Evolutionary conservation across 1,284 basidiomycete species (phyloP), one percentile per base, ranked within the genome.

Genomic region (Fomitiporia mediterranea): DNA sequence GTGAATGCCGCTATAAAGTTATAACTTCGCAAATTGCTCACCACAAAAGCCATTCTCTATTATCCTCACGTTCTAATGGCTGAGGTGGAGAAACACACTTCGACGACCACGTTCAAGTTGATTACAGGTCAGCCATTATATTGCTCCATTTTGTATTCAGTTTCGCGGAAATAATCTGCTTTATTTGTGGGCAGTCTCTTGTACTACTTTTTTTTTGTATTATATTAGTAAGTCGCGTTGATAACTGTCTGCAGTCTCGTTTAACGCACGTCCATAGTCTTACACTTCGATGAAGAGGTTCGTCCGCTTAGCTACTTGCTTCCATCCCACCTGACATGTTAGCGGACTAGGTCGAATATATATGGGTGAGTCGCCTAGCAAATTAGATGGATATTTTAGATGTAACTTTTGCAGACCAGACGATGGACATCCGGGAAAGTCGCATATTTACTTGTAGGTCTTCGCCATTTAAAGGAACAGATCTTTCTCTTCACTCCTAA

Each of bases 281-380:
- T 37, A 8, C 40, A 43, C 13, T 21, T 43, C 27, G 40, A 43
- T 23, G 40, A 43, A 21, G 19, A 43, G 40, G 40, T 43, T 19
- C 15, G 17, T 23, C 40, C 11, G 19, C 3, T 13, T 4, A 3
- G 2, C 27, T 11, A 23, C 5, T 8, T 13, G 11, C 19, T 8
- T 21, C 13, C 9, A 13, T 2, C 4, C 11, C 7, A 23, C 17
- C 21, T 17, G 21, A 9, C 21, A 11, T n/a, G 23, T 21, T n/a
- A n/a, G n/a, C 30, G 21, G 23, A 8, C 5, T 25, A 53, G 51
- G 39, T 32, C 17, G 51, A 44, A 21, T 53, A 53, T 30, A 53
- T 53, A 7, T 53, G 52, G 52, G 52, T 54, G 38, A 46, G 32
- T n/a, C n/a, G n/a, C n/a, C 27, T 8, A 43, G 19, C 3, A 27